Evolutionary conservation across 768 basidiomycete genomes (phyloP), one percentile per base, ranked within the genome.

Genomic region (Pleurotus platypus): DNA sequence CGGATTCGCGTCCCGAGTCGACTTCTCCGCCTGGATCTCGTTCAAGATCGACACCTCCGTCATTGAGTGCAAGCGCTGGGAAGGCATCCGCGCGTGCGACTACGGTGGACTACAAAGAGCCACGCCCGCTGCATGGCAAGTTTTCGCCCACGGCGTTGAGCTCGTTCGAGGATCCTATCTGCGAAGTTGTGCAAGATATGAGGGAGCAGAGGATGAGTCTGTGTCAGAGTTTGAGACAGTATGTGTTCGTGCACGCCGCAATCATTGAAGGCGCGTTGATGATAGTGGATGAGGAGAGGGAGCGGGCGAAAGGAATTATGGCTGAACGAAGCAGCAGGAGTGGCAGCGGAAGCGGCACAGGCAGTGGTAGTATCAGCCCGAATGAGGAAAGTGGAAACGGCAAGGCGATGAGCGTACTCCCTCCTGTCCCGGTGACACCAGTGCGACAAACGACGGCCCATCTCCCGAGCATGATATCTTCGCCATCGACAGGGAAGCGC

Each of bases 201-300:
- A 81, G 96, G 46, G 87, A 95, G 69, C 95, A 98, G 72, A 78
- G 96, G 55, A 98, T 98, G 96, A 94, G 92, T 65, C 72, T 97
- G 60, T 96, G 95, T 67, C 95, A 96, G 76, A 96, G 90, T 69
- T 73, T 95, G 66, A 77, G 94, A 57, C 96, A 98, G 73, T 98
- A 95, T 66, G 88, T 95, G 16, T 98, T 95, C 70, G 90, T 94
- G 38, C 92, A 97, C 67, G 85, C 87, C 27, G 92, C 87, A 15
- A 77, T 94, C 57, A 81, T 94, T 57, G 90, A 92, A 69, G 92
- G 92, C 5, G 82, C 87, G 13, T 69, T 94, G 71, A 78, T 82
- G 78, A 75, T 93, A 15, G 78, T 88, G 46, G 91, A 92, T 61
- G 88, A 92, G 68, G 85, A 88, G 70, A 76, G 73, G 57, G 76